Conservation (phyloP, 176 grass and related monocot genomes). For the sorghum (Sorghum bicolor) region DNA sequence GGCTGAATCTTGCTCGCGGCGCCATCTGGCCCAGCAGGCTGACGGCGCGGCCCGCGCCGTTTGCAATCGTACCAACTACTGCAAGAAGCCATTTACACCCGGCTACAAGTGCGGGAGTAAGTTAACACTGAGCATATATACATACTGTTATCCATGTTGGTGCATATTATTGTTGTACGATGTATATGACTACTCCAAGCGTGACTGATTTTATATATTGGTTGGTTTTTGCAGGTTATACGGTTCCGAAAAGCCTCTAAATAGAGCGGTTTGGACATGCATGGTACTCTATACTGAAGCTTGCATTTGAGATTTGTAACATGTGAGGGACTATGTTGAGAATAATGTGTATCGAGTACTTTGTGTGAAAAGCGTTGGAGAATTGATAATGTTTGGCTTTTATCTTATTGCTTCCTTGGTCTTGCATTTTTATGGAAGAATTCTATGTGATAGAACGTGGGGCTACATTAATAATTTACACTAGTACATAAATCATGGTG, state of each 20-base stretch:
- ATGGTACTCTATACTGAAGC: not conserved
- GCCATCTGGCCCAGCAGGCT: too few relatives aligned
- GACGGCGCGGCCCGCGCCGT: too few relatives aligned
- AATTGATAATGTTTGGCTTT: not conserved
- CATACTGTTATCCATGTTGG: not conserved
- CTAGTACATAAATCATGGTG: too few relatives aligned
- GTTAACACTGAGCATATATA: not conserved
- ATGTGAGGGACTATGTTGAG: not conserved
- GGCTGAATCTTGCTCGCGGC: too few relatives aligned
- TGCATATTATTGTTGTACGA: not conserved
- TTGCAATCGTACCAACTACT: too few relatives aligned
- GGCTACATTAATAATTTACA: too few relatives aligned
- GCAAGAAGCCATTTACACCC: not conserved
- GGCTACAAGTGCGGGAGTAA: slow-evolving; percentile 47
- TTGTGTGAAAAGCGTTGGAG: not conserved
- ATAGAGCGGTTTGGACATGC: not conserved
- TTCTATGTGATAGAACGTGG: too few relatives aligned
- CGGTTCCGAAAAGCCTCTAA: not conserved
- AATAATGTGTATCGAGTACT: not conserved
- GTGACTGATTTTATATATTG: not conserved
- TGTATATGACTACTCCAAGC: not conserved
- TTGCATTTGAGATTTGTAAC: not conserved
- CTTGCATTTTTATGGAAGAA: not conserved
- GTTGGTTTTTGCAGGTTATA: not conserved
- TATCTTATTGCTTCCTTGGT: not conserved